Evolutionary conservation across 305 asterid species (phyloP).

Genomic region (Fraxinus xanthoxyloides): DNA sequence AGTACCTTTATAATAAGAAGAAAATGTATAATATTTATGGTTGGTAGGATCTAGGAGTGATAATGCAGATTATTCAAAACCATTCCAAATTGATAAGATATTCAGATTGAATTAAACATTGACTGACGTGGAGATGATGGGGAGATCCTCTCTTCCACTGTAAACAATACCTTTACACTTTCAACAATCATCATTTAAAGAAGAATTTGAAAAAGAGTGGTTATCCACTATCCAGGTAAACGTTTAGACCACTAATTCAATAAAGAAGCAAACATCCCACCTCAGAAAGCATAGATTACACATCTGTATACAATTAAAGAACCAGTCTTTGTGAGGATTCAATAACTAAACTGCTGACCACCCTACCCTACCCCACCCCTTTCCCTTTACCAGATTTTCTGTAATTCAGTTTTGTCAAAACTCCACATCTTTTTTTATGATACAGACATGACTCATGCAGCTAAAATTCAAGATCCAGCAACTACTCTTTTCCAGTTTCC

Average conservation of each 20-base stretch:
- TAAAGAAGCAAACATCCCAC: conserved; percentile 12
- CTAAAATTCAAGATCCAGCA: conserved; percentile 15
- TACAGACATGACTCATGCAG: conserved; percentile 41
- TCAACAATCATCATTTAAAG: not conserved
- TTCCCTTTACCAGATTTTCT: not conserved
- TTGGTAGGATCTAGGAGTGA: no score
- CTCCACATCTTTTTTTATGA: conserved; percentile 27
- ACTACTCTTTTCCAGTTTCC: not conserved
- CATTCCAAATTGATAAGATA: no score
- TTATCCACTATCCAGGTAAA: not conserved
- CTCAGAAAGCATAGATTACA: conserved; percentile 1
- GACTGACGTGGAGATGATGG: not conserved
- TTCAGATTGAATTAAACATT: no score
- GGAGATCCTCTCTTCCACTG: not conserved
- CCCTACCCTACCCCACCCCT: not conserved
- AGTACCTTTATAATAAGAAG: not conserved
- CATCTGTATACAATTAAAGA: not conserved
- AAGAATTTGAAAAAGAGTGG: not conserved
- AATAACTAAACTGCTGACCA: not conserved
- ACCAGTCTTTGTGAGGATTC: no score
- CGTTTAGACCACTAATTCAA: not conserved
- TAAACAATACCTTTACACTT: not conserved
- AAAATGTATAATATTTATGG: no score
- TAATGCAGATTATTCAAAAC: no score
- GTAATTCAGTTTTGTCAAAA: not conserved